These are phyloP conservation scores for Botryotinia convoluta DNA, from an alignment of 2,329 filamentous ascomycete species.

Conservation along the genomic window DNA sequence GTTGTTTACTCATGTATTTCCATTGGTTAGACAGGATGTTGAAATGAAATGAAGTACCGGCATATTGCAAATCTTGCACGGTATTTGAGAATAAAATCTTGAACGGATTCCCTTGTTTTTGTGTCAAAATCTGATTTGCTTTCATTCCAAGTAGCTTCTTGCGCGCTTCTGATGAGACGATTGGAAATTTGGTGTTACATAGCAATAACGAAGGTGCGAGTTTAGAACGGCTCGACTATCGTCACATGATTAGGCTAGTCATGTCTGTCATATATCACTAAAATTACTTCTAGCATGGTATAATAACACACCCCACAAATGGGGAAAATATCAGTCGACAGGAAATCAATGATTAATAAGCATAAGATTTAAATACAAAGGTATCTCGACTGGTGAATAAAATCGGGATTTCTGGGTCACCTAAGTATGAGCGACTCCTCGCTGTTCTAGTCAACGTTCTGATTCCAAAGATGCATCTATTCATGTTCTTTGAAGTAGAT, in stretches of 20 bases:
- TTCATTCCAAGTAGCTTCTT: background rate
- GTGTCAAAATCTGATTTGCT: background rate
- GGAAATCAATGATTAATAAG: background rate
- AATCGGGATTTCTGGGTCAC: background rate
- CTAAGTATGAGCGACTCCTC: background rate
- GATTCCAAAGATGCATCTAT: background rate
- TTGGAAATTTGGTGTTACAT: background rate
- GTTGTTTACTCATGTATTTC: background rate
- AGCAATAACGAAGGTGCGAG: background rate
- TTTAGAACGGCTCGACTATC: background rate
- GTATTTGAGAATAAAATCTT: background rate
- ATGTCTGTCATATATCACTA: background rate
- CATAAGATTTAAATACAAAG: background rate
- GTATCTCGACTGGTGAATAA: background rate
- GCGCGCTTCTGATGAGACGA: background rate
- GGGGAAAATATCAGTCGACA: background rate
- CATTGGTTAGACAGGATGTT: background rate
- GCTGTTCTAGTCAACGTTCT: background rate
- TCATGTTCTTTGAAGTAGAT: background rate
- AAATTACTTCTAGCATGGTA: background rate
- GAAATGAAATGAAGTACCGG: no score
- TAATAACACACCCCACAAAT: background rate
- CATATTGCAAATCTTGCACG: background rate
- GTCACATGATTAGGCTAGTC: background rate
- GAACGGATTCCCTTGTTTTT: background rate